Base-by-base conservation (phyloP, 768 basidiomycete genomes). In the Suillus luteus region DNA sequence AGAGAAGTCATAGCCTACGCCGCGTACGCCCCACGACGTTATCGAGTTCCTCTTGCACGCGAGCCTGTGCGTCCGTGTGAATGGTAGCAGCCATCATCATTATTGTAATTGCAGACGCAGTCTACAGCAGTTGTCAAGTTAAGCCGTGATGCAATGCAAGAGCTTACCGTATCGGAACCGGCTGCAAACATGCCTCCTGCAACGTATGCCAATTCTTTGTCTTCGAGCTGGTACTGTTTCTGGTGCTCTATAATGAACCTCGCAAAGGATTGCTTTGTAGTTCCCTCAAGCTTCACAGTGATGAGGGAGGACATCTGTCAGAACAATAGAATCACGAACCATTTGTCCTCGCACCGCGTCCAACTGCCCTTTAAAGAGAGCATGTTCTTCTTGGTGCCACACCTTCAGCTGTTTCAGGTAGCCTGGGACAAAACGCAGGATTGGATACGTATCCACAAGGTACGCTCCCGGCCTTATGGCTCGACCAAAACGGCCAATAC, bases 31-130 rank as follows among this genome's bases (percentile, higher is more conserved):
- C 85, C 38, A 87, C 70, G 10, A 87, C 79, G 1, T 59, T 60
- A 57, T 86, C 86, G 0, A 89, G 73, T 62, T 89, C 84, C 19
- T 81, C 78, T 54, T 85, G 85, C 1, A 86, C 82, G 35, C 65
- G 76, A 2, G 69, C 71, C 59, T 87, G 85, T 1, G 83, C 77
- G 15, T 82, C 78, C 0, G 84, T 83, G 65, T 83, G 81, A 51
- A 77, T 76, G 2, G 82, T 82, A 10, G 86, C 82, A 1, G 86
- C 85, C 76, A 87, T 79, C 38, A 87, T 75, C n/a, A 76, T 74
- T 35, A 87, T 73, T 48, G 81, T 82, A 55, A 87, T 85, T 0
- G 82, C 85, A 3, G 83, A 81, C 0, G 76, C 74, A 14, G 75
- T 75, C 78, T 79, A 52, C 9, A 10, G 52, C 4, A 41, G 14